Conservation (phyloP, 1,284 basidiomycete species). For the Cryptococcus sp. region DNA sequence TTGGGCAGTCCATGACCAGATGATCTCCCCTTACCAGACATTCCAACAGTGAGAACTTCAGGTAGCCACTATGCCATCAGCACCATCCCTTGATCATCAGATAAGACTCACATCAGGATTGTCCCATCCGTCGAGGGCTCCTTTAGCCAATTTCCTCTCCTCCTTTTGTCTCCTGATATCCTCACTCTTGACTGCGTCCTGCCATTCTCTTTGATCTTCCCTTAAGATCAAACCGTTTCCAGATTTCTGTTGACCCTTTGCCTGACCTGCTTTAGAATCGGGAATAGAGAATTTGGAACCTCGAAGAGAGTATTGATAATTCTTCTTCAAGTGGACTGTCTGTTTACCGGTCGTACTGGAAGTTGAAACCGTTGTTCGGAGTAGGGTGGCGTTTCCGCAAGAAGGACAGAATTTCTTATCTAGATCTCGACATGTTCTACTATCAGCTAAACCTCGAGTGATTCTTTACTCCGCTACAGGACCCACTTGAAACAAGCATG, state of each 20-base stretch:
- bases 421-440: constrained; percentile 89
- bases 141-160: constrained; percentile 65
- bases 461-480: too few relatives aligned
- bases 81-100: not conserved
- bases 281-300: constrained; percentile 94
- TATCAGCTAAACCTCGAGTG: constrained; percentile 8
- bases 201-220: constrained; percentile 84
- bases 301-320: constrained; percentile 89
- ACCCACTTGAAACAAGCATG: constrained; percentile 99
- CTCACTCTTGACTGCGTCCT: constrained; percentile 70
- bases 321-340: constrained; percentile 83
- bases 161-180: constrained; percentile 70
- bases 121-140: constrained; percentile 71
- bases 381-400: constrained; percentile 87
- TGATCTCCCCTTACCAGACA: constrained; percentile 69
- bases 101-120: constrained; percentile 66
- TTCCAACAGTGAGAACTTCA: constrained; percentile 70
- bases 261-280: constrained; percentile 79
- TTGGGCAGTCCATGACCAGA: constrained; percentile 62
- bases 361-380: constrained; percentile 87
- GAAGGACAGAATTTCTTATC: constrained; percentile 96
- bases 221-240: constrained; percentile 67
- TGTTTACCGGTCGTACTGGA: constrained; percentile 55
- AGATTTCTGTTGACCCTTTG: constrained; percentile 76
- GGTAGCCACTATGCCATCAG: constrained; percentile 63